Percentiles rank a stretch among this genome's conserved stretches.
phyloP scores from a whole-genome alignment of 306 rosid genomes.

The Casuarina equisetifolia region DNA sequence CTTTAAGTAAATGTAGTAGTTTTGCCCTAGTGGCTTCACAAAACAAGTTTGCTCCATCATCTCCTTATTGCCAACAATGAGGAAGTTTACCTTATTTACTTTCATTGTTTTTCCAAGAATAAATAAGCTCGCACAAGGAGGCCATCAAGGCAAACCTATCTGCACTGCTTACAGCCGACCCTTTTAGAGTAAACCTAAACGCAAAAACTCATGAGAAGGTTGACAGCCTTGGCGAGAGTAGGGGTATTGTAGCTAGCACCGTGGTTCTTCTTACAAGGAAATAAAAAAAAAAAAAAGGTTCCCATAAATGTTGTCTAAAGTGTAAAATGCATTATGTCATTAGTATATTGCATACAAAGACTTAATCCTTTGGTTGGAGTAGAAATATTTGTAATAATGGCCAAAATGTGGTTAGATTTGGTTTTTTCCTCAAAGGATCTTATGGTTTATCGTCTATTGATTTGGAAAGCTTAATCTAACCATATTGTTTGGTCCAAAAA shows the following conservation, averaged over 20 bases:
- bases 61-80: too few species aligned
- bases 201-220: conserved; percentile 98
- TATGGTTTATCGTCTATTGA: not conserved
- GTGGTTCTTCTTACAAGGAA: conserved; percentile 90
- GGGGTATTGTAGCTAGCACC: conserved; percentile 97
- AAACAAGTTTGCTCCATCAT: too few species aligned
- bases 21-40: too few species aligned
- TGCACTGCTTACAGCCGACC: conserved; percentile 82
- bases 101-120: conserved; percentile 71
- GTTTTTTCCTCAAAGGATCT: not conserved
- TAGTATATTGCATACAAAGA: conserved; percentile 18
- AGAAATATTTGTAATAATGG: not conserved
- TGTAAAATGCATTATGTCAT: conserved; percentile 7
- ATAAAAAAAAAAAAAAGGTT: conserved; percentile 26
- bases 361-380: conserved; percentile 11
- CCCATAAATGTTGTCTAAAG: not conserved
- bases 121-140: conserved; percentile 95
- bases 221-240: conserved; percentile 92
- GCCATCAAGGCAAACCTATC: conserved; percentile 81
- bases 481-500: not conserved
- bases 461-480: too few species aligned
- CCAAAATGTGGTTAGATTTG: not conserved
- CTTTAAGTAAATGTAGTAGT: too few species aligned
- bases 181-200: conserved; percentile 79
- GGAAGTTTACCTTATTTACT: too few species aligned